Evolutionary conservation across 2,329 filamentous ascomycete species (phyloP).

Genomic region (Zymoseptoria tritici): DNA sequence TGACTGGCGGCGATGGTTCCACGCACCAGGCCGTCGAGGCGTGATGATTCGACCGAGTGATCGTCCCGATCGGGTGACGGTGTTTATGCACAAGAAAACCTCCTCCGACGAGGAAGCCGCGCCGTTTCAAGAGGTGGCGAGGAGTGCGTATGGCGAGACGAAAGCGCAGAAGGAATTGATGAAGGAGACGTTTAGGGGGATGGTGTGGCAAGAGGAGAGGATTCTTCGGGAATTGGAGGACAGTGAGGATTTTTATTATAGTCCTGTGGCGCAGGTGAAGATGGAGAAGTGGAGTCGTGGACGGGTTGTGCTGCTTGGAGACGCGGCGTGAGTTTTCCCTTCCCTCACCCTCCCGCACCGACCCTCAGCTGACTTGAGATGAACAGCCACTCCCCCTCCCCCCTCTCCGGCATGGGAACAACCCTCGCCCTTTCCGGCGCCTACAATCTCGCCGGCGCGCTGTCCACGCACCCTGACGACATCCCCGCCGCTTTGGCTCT

Average conservation of each 20-base stretch:
- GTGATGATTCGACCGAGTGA: conserved; percentile 27
- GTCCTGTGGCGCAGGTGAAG: conserved; percentile 26
- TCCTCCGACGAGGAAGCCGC: conserved; percentile 18
- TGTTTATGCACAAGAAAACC: conserved; percentile 20
- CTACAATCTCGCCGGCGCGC: conserved; percentile 27
- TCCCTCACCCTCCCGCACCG: neutral
- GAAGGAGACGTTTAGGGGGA: conserved; percentile 20
- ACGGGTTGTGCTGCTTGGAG: conserved; percentile 25
- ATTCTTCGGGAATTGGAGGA: conserved; percentile 22
- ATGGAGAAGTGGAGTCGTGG: conserved; percentile 25
- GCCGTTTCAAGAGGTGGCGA: conserved; percentile 10
- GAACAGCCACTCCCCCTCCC: conserved; percentile 23
- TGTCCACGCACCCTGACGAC: conserved; percentile 16
- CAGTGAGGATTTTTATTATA: conserved; percentile 29
- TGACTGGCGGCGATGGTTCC: conserved; percentile 27
- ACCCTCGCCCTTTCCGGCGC: conserved; percentile 29
- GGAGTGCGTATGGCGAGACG: conserved; percentile 11
- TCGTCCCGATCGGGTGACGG: conserved; percentile 15
- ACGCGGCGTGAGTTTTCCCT: conserved; percentile 19
- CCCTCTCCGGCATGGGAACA: conserved; percentile 31
- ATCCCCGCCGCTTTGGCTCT: conserved; percentile 15
- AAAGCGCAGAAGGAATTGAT: conserved; percentile 24
- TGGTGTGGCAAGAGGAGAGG: conserved; percentile 24
- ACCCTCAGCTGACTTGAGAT: neutral
- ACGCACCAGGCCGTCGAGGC: conserved; percentile 22